Base-by-base conservation (phyloP, 78 protist genomes). In the Neovahlkampfia damariscottae region DNA sequence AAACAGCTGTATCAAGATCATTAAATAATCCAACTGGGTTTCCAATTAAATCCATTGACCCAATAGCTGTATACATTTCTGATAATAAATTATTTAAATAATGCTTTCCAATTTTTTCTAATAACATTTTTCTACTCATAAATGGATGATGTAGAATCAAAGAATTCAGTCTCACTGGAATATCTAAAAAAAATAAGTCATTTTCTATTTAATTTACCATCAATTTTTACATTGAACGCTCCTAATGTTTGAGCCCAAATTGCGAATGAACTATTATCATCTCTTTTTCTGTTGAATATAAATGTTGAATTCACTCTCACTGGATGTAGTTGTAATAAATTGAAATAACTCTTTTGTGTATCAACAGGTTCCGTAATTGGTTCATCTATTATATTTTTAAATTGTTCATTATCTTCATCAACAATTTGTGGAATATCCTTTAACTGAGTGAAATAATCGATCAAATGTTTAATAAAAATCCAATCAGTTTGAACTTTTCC, bases 31-130 rank as follows among this genome's bases (percentile, higher is more conserved):
- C 84, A 28, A 80, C 86, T 8, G 93, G 93, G 37, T 89, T 89
- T 38, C 93, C 93, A 19, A 89, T 76, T 29, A 86, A 34, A 66
- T 83, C 90, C 8, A 81, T 76, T 0, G 91, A 83, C 30, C 93
- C 93, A 2, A 89, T 69, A n/a, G 86, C 50, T 36, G 70, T 85
- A 69, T 85, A 85, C 34, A 85, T 66, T 58, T 85, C 85, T 5
- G 38, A 7, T 2, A 84, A 40, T 9, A 50, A 82, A 70, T 84
- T 86, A 9, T 30, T 34, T 8, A 67, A 58, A 40, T 85, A 88
- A 28, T 86, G 83, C 3, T 72, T 19, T 35, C 30, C 3, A 31
- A 72, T 5, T 5, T 19, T n/a, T 31, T 32, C 3, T 3, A 5
- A 5, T 3, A 72, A 5, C 34, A 30, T 41, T 5, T 41, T n/a